Conservation (phyloP, 2,329 filamentous ascomycete species). For the Monosporascus ibericus region DNA sequence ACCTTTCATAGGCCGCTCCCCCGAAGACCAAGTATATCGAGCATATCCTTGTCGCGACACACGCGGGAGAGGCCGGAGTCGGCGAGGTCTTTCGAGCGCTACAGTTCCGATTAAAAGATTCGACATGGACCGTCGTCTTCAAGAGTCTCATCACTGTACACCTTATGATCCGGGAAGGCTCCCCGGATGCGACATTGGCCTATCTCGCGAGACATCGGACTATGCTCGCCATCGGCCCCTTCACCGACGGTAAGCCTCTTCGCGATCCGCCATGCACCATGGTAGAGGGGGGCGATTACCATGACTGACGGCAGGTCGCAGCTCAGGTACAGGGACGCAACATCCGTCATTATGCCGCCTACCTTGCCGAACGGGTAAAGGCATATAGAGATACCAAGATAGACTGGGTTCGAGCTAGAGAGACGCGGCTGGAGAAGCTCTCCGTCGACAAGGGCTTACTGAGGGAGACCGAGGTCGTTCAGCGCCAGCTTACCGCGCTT, state of each 20-base stretch:
- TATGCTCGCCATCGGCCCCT: constrained; percentile 79
- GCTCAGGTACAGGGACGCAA: constrained; percentile 93
- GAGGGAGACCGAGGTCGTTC: constrained; percentile 84
- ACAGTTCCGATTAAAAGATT: constrained; percentile 82
- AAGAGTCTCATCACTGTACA: constrained; percentile 95
- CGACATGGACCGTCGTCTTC: constrained; percentile 99
- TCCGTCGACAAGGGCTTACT: constrained; percentile 88
- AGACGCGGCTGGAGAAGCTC: constrained; percentile 76
- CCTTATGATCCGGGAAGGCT: constrained; percentile 94
- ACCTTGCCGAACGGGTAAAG: constrained; percentile 74
- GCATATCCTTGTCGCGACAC: constrained; percentile 91
- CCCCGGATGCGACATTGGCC: constrained; percentile 78
- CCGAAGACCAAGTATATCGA: constrained; percentile 99
- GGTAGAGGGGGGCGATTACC: neutral
- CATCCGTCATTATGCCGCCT: constrained; percentile 85
- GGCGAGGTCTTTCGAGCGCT: constrained; percentile 92
- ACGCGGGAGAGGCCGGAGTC: constrained; percentile 89
- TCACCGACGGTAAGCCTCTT: constrained; percentile 72
- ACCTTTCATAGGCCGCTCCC: constrained; percentile 65
- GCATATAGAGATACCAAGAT: constrained; percentile 79
- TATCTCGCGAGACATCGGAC: constrained; percentile 80
- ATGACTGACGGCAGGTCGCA: constrained; percentile 32
- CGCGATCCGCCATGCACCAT: neutral
- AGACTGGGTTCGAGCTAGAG: constrained; percentile 82
- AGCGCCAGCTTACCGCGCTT: constrained; percentile 78